A percentile compares a stretch with the other conserved stretches of the same genome.
These are phyloP conservation scores for Termitomyces heimii DNA, from an alignment of 768 basidiomycete genomes.

Conservation along the genomic window DNA sequence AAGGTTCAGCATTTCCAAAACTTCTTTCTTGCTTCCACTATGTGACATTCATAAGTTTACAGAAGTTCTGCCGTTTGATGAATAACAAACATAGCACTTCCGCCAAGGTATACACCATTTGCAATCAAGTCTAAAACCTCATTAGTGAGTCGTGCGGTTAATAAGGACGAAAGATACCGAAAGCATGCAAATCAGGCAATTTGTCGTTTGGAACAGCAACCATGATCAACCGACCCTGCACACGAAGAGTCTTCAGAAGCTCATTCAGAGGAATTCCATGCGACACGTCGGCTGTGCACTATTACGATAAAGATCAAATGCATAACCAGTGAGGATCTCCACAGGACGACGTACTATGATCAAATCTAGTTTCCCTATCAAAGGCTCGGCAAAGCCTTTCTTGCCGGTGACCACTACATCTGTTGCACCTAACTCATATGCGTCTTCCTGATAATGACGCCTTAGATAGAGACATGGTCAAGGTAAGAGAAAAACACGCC, in stretches of 20 bases:
- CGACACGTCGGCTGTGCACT: slow-evolving; percentile 25
- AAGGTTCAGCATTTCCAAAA: slow-evolving; percentile 48
- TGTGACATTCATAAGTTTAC: not conserved
- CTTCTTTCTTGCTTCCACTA: slow-evolving; percentile 1
- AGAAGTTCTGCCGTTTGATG: too few relatives aligned
- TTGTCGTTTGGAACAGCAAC: slow-evolving; percentile 51
- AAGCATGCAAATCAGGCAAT: slow-evolving; percentile 30
- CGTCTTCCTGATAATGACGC: slow-evolving; percentile 33
- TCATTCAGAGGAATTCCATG: slow-evolving; percentile 24
- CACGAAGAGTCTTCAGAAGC: slow-evolving; percentile 37
- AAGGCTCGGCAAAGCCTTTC: slow-evolving; percentile 30
- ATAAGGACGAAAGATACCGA: slow-evolving; percentile 7
- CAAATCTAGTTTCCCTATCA: slow-evolving; percentile 38
- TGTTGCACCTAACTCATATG: slow-evolving; percentile 50
- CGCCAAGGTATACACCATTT: not conserved
- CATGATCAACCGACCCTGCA: slow-evolving; percentile 50
- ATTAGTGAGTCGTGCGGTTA: not conserved
- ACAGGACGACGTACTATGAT: slow-evolving; percentile 31
- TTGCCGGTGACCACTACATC: slow-evolving; percentile 43
- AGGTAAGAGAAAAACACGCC: slow-evolving; percentile 6
- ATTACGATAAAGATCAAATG: not conserved
- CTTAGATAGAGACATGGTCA: not conserved
- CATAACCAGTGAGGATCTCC: not conserved
- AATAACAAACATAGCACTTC: not conserved
- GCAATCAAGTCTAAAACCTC: not conserved